Conservation (phyloP, 2,329 filamentous ascomycete genomes). For the Paraphaeosphaeria minitans region DNA sequence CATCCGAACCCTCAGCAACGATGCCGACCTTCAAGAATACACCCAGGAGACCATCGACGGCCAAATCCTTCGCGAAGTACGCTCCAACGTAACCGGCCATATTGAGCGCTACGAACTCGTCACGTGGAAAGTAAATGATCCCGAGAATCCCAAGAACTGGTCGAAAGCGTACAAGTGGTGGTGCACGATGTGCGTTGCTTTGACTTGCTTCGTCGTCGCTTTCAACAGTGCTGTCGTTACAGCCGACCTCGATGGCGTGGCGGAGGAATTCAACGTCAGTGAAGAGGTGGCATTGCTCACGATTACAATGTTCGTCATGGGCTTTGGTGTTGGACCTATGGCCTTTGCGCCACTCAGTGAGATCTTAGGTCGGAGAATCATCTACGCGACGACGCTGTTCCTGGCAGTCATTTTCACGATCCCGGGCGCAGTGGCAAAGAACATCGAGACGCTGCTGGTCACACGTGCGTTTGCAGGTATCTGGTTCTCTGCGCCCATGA, state of each 20-base stretch:
- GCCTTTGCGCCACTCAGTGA: slow-evolving; percentile 79
- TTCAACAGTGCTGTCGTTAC: slow-evolving; percentile 75
- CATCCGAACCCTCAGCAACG: slow-evolving; percentile 65
- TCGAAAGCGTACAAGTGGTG: slow-evolving; percentile 75
- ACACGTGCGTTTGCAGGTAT: slow-evolving; percentile 81
- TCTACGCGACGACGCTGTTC: slow-evolving; percentile 72
- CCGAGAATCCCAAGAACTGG: slow-evolving; percentile 87
- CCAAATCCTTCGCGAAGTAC: slow-evolving; percentile 62
- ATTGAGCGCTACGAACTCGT: slow-evolving; percentile 65
- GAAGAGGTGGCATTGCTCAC: slow-evolving; percentile 74
- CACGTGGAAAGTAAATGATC: slow-evolving; percentile 73
- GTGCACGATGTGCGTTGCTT: slow-evolving; percentile 81
- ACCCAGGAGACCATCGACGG: slow-evolving; percentile 65
- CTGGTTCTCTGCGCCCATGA: slow-evolving; percentile 85
- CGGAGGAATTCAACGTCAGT: slow-evolving; percentile 68
- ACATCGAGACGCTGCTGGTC: slow-evolving; percentile 76
- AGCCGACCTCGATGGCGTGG: slow-evolving; percentile 70
- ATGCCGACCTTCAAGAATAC: slow-evolving; percentile 67
- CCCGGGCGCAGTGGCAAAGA: slow-evolving; percentile 76
- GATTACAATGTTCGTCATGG: slow-evolving; percentile 78
- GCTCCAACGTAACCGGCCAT: slow-evolving; percentile 60
- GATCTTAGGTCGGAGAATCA: slow-evolving; percentile 71
- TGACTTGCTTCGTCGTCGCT: slow-evolving; percentile 55
- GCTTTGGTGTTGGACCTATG: slow-evolving; percentile 82
- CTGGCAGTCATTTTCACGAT: slow-evolving; percentile 80